These are phyloP conservation scores for Rhodotorula sp. DNA, from an alignment of 1,284 basidiomycete genomes.

Conservation along the genomic window DNA sequence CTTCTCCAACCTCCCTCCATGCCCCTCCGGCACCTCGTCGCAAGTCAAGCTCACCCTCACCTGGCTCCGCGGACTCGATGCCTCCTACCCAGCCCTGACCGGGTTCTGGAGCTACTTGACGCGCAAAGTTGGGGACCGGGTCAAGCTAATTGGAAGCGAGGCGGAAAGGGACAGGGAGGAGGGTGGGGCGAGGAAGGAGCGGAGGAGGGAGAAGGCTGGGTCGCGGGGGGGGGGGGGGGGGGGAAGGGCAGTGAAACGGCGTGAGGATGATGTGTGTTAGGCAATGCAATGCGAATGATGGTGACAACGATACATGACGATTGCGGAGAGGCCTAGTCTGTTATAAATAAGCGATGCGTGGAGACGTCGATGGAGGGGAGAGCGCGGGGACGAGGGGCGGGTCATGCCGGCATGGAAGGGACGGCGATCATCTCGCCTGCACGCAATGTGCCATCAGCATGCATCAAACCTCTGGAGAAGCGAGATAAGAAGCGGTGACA, in stretches of 20 bases:
- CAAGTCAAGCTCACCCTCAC: not conserved
- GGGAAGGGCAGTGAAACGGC: not conserved
- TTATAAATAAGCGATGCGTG: too few relatives aligned
- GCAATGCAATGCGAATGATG: too few relatives aligned
- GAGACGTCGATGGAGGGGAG: too few relatives aligned
- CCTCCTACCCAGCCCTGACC: not conserved
- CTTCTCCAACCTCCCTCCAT: not conserved
- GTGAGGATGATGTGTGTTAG: not conserved
- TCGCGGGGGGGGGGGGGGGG: not conserved
- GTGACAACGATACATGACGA: too few relatives aligned
- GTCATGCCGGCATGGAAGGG: not conserved
- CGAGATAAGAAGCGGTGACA: too few relatives aligned
- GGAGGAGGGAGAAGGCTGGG: not conserved
- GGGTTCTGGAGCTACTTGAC: conserved; percentile 9
- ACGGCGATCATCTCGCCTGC: not conserved
- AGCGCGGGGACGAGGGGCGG: too few relatives aligned
- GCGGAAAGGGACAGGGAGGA: not conserved
- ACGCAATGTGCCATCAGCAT: not conserved
- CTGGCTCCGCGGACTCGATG: not conserved
- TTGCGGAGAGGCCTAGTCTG: too few relatives aligned
- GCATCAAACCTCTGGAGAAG: not conserved
- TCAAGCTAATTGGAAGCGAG: not conserved
- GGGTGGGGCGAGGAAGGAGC: not conserved
- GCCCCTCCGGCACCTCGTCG: not conserved
- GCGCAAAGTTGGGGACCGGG: conserved; percentile 3